These are phyloP conservation scores for Penicillium cosmopolitanum DNA, from an alignment of 495 filamentous ascomycete genomes.

Conservation along the genomic window DNA sequence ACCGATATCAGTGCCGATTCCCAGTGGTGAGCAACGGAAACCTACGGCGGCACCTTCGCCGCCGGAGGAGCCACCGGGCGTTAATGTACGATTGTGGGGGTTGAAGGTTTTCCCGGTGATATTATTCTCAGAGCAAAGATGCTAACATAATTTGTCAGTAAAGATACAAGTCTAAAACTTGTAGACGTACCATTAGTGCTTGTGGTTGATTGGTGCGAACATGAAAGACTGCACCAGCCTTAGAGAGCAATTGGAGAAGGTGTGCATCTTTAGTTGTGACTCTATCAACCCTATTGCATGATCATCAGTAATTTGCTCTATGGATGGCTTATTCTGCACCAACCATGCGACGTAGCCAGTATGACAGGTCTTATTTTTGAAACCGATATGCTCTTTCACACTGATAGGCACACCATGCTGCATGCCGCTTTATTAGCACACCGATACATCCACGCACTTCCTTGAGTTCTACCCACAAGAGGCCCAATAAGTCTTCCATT, in stretches of 20 bases:
- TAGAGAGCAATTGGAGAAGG: conserved; percentile 35
- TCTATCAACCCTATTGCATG: conserved; percentile 34
- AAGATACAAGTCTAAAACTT: background rate
- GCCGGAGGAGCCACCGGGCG: conserved; percentile 65
- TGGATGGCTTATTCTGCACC: background rate
- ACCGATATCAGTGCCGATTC: conserved; percentile 70
- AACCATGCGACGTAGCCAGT: conserved; percentile 48
- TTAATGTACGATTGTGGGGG: conserved; percentile 59
- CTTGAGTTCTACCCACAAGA: conserved; percentile 30
- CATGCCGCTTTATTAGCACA: conserved; percentile 25
- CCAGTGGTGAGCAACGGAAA: conserved; percentile 62
- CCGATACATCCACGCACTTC: background rate
- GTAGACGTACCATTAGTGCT: conserved; percentile 42
- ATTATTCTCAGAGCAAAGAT: conserved; percentile 59
- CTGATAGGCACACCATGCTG: conserved; percentile 70
- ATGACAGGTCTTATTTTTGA: conserved; percentile 50
- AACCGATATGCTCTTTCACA: conserved; percentile 68
- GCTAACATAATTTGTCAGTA: conserved; percentile 28
- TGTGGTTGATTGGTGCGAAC: conserved; percentile 68
- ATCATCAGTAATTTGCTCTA: conserved; percentile 1
- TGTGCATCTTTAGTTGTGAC: conserved; percentile 41
- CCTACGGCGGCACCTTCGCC: conserved; percentile 70
- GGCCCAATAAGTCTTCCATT: conserved; percentile 45
- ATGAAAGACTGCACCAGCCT: conserved; percentile 60
- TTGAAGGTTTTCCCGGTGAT: conserved; percentile 67